Base-by-base conservation (phyloP, 2,329 filamentous ascomycete species). In the Clarireedia paspali region DNA sequence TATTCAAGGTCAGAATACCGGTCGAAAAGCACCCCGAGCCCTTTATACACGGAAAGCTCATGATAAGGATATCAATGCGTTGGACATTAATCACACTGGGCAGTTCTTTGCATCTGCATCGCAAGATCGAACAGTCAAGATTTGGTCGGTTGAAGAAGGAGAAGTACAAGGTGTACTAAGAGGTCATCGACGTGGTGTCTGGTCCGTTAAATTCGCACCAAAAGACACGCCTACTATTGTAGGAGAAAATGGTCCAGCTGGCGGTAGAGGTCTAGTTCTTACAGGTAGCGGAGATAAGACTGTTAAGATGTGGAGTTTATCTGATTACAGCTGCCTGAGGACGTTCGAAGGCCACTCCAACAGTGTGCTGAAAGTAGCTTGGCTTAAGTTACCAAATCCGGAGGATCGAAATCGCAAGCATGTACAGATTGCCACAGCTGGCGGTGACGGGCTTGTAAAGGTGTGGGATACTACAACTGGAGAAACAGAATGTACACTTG, bases 281-380 rank as follows among this genome's bases (percentile, higher is more conserved):
- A 97, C 94, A 0, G 94, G 91, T 38, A 95, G 89, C 64, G 94
- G 92, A 67, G 94, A 99, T 72, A 96, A 96, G 73, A 97, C 90
- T 0, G 82, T 97, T 66, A 95, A 95, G 70, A 80, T 99, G 9
- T 99, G 95, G 95, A 96, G 83, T 69, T 76, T 99, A 59, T 81
- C 86, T 2, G 91, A 96, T 71, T 99, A 96, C 72, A 89, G 84
- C 62, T 99, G 94, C 71, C 75, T 99, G 47, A 80, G 92, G 56
- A 97, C 94, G 0, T 94, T 97, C 55, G 95, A 99, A 72, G 94
- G 94, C 0, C 94, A 99, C 71, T 92, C 91, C 5, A 95, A 97
- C 73, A 96, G 89, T 65, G 88, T 99, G 2, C 77, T 99, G 34
- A 97, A 97, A 72, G 88, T 96, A 2, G 81, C 88, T 3, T 99